These are phyloP conservation scores for Hyphodiscus hymeniophilus DNA, from an alignment of 495 filamentous ascomycete genomes.

Conservation along the genomic window DNA sequence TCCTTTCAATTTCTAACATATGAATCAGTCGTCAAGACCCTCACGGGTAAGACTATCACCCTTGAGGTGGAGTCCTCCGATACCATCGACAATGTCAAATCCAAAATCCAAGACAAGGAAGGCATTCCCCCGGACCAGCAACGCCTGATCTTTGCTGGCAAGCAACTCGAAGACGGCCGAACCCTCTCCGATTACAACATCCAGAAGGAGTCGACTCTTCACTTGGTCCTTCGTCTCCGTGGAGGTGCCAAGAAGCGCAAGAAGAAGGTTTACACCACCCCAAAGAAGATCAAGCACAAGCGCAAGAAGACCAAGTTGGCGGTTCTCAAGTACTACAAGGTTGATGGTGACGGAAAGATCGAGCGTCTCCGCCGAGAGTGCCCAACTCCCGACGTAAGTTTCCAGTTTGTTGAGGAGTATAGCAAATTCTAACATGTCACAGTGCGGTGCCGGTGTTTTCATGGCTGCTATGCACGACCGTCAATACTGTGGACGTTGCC, in stretches of 20 bases:
- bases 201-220: slow-evolving; percentile 99
- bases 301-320: slow-evolving; percentile 99
- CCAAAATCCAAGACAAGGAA: slow-evolving; percentile 93
- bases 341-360: slow-evolving; percentile 98
- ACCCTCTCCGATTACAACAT: slow-evolving; percentile 99
- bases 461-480: slow-evolving; percentile 99
- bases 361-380: slow-evolving; percentile 98
- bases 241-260: slow-evolving; percentile 98
- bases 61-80: slow-evolving; percentile 99
- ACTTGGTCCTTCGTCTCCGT: slow-evolving; percentile 96
- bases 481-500: slow-evolving; percentile 98
- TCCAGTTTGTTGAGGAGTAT: neutral
- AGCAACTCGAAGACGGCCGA: slow-evolving; percentile 99
- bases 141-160: slow-evolving; percentile 99
- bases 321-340: slow-evolving; percentile 99
- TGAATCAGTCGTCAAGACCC: slow-evolving; percentile 99
- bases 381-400: slow-evolving; percentile 77
- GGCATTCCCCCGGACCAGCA: slow-evolving; percentile 99
- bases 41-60: slow-evolving; percentile 99
- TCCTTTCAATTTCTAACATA: too few species aligned
- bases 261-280: slow-evolving; percentile 99
- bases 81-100: slow-evolving; percentile 99
- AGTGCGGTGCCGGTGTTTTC: slow-evolving; percentile 99
- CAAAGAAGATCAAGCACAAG: slow-evolving; percentile 99
- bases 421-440: slow-evolving; percentile 18